Evolutionary conservation across 2,329 filamentous ascomycete species (phyloP).

Genomic region (Nothophoma quercina): DNA sequence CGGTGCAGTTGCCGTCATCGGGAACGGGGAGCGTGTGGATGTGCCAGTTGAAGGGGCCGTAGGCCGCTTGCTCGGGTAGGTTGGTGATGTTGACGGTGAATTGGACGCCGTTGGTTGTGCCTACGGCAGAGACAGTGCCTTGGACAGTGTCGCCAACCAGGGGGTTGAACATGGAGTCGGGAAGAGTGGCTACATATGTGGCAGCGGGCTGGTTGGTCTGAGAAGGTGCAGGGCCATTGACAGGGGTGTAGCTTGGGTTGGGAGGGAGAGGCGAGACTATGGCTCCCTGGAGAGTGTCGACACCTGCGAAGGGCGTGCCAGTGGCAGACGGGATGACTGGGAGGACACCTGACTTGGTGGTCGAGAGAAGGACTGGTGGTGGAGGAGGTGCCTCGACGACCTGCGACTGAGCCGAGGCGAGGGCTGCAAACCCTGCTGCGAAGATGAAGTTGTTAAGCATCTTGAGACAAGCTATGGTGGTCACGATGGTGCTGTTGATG

Average conservation of each 20-base stretch:
- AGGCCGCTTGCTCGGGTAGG: conserved; percentile 41
- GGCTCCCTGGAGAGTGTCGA: conserved; percentile 37
- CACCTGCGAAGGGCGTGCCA: conserved; percentile 26
- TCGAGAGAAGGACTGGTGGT: conserved; percentile 21
- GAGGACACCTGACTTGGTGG: conserved; percentile 34
- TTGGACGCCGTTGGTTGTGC: conserved; percentile 41
- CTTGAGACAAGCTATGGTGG: neutral
- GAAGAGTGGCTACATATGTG: conserved; percentile 35
- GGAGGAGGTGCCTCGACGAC: conserved; percentile 29
- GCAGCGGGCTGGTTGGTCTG: conserved; percentile 28
- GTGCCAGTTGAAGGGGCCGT: conserved; percentile 45
- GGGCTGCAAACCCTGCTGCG: conserved; percentile 18
- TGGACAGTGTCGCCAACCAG: conserved; percentile 30
- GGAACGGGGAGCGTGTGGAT: conserved; percentile 50
- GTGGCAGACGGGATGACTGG: conserved; percentile 23
- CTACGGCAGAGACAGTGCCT: conserved; percentile 43
- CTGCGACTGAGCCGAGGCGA: conserved; percentile 21
- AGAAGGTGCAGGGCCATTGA: conserved; percentile 30
- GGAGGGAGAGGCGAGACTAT: conserved; percentile 32
- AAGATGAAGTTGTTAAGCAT: conserved; percentile 16
- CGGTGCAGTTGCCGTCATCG: conserved; percentile 49
- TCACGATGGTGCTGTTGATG: too few species aligned
- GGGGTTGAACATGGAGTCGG: conserved; percentile 31
- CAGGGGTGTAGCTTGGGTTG: conserved; percentile 31
- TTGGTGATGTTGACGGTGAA: conserved; percentile 50